phyloP scores from a whole-genome alignment of 2,329 filamentous ascomycete genomes.

The Fusarium mundagurra region DNA sequence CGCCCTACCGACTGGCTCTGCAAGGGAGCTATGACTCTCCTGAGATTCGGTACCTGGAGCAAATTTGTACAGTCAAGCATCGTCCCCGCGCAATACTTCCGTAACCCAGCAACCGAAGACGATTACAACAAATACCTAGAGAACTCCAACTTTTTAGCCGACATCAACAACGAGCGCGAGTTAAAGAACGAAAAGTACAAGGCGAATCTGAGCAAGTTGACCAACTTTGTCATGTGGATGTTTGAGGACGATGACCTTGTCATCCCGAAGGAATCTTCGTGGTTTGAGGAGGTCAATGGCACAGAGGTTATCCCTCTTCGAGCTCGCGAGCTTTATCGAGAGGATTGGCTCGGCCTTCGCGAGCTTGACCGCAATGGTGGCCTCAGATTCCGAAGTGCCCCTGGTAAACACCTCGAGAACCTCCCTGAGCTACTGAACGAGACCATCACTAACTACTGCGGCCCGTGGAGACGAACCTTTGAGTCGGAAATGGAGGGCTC shows the following conservation, averaged over 20 bases:
- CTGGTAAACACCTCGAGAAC: slow-evolving; percentile 87
- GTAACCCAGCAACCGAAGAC: slow-evolving; percentile 61
- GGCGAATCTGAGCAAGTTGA: slow-evolving; percentile 72
- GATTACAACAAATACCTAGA: slow-evolving; percentile 77
- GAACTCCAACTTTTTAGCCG: slow-evolving; percentile 87
- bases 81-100: slow-evolving; percentile 95
- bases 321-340: slow-evolving; percentile 78
- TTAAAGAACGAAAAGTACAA: slow-evolving; percentile 80
- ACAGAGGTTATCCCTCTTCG: slow-evolving; percentile 74
- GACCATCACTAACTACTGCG: slow-evolving; percentile 74
- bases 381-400: slow-evolving; percentile 76
- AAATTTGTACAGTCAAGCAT: slow-evolving; percentile 79
- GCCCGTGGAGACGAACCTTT: slow-evolving; percentile 57
- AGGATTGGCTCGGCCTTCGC: slow-evolving; percentile 94
- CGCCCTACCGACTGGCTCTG: slow-evolving; percentile 79
- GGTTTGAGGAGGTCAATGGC: slow-evolving; percentile 88
- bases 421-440: slow-evolving; percentile 71
- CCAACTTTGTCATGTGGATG: slow-evolving; percentile 87
- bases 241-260: slow-evolving; percentile 89
- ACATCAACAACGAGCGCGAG: slow-evolving; percentile 91
- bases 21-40: slow-evolving; percentile 78
- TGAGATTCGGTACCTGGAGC: slow-evolving; percentile 85
- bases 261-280: slow-evolving; percentile 88
- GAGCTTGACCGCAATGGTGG: slow-evolving; percentile 81
- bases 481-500: slow-evolving; percentile 32